A percentile compares a stretch with the other conserved stretches of the same genome.
Evolutionary conservation across 108 stramenopile species (phyloP).

Genomic region (Pinguiococcus pyrenoidosus): DNA sequence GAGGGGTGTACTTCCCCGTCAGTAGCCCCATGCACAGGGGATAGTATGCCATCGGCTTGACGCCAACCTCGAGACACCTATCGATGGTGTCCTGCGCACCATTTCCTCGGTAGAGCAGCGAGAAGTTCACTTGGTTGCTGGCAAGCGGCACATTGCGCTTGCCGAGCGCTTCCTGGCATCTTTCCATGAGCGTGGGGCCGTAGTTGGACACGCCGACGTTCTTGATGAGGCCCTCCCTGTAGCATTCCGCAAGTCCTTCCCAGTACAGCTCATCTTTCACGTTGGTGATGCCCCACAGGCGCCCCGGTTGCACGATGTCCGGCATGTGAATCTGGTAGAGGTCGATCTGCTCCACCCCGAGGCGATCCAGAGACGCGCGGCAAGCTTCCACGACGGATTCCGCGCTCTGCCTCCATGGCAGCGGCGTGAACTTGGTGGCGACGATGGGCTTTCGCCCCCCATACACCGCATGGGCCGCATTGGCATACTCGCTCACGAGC

Average conservation of each 20-base stretch:
- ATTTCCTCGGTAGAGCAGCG: slow-evolving; percentile 43
- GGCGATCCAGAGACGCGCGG: slow-evolving; percentile 37
- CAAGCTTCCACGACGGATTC: slow-evolving; percentile 50
- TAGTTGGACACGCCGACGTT: slow-evolving; percentile 58
- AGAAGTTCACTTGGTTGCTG: slow-evolving; percentile 53
- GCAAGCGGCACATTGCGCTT: slow-evolving; percentile 46
- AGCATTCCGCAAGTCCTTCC: slow-evolving; percentile 53
- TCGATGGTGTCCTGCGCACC: slow-evolving; percentile 20
- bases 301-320: slow-evolving; percentile 50
- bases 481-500: not conserved
- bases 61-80: slow-evolving; percentile 39
- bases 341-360: slow-evolving; percentile 52
- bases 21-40: slow-evolving; percentile 56
- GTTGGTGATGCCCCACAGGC: too few species aligned
- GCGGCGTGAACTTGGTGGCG: slow-evolving; percentile 53
- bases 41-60: slow-evolving; percentile 49
- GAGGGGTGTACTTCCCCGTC: slow-evolving; percentile 42
- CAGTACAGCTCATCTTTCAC: slow-evolving; percentile 45
- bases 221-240: slow-evolving; percentile 41
- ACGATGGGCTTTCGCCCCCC: slow-evolving; percentile 21
- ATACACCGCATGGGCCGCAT: not conserved
- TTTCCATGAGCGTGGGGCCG: slow-evolving; percentile 38
- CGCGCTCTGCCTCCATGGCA: slow-evolving; percentile 43
- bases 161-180: slow-evolving; percentile 34
- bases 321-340: slow-evolving; percentile 59